These are phyloP conservation scores for Paspalum vaginatum DNA, from an alignment of 176 grass and related monocot genomes.

Conservation along the genomic window DNA sequence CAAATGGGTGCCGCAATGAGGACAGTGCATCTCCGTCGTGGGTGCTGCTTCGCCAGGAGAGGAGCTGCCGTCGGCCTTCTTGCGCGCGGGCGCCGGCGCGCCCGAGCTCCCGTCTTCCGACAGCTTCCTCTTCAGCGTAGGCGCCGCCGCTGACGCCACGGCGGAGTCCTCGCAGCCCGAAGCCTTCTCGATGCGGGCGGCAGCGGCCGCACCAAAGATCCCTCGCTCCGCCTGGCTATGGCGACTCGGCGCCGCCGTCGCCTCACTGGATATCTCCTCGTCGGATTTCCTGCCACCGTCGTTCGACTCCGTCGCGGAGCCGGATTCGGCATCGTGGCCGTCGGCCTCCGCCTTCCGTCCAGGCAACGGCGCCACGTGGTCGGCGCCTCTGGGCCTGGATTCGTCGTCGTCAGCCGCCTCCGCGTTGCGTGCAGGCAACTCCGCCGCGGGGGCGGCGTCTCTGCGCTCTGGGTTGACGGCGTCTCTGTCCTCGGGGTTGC, in stretches of 20 bases:
- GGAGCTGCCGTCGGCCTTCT: conserved; percentile 7
- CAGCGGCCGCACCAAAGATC: neutral
- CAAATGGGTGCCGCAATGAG: conserved; percentile 19
- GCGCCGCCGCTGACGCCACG: neutral
- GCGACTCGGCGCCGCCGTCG: neutral
- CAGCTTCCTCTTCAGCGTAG: conserved; percentile 20
- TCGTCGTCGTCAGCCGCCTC: neutral
- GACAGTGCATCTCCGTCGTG: conserved; percentile 2
- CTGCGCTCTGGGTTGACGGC: neutral
- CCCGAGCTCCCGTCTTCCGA: neutral
- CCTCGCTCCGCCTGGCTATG: neutral
- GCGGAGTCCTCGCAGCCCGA: neutral
- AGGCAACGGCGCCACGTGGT: neutral
- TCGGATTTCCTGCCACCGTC: neutral
- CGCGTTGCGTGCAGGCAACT: neutral
- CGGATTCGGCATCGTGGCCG: conserved; percentile 4
- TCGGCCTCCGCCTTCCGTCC: neutral
- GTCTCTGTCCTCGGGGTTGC: neutral
- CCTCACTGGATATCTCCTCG: conserved; percentile 13
- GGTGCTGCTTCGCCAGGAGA: neutral
- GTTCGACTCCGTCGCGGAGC: neutral
- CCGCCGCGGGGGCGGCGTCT: neutral
- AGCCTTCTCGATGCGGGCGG: neutral
- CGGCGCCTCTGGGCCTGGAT: no score
- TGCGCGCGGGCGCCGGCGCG: neutral